These are phyloP conservation scores for Cardamine occulta DNA, from an alignment of 345 rosid genomes.

Conservation along the genomic window DNA sequence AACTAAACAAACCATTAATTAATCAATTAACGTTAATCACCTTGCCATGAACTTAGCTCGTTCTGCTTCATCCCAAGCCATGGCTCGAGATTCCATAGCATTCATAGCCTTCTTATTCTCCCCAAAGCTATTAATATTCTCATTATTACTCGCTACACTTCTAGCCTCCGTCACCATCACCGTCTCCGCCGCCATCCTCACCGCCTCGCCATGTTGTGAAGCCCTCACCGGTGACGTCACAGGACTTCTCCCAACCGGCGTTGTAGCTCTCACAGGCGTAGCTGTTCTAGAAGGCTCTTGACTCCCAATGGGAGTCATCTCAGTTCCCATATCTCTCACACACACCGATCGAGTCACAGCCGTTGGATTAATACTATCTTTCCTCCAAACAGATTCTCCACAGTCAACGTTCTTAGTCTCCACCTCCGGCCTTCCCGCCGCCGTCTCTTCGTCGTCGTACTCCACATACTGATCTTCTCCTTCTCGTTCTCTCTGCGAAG, in stretches of 20 bases:
- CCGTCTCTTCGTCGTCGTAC: conserved; percentile 44
- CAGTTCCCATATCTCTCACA: conserved; percentile 96
- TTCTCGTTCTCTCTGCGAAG: conserved; percentile 70
- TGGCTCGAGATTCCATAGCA: conserved; percentile 70
- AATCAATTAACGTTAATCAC: conserved; percentile 43
- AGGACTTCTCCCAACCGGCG: conserved; percentile 80
- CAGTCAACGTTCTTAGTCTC: conserved; percentile 84
- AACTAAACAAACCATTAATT: not conserved
- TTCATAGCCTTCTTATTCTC: conserved; percentile 45
- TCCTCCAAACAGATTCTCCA: conserved; percentile 67
- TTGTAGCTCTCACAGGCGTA: conserved; percentile 77
- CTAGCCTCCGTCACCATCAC: conserved; percentile 22
- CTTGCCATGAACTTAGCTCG: conserved; percentile 92
- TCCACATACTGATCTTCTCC: conserved; percentile 59
- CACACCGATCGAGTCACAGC: conserved; percentile 67
- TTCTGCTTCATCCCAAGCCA: conserved; percentile 96
- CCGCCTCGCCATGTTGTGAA: conserved; percentile 43
- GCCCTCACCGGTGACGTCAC: conserved; percentile 72
- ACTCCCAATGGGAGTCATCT: conserved; percentile 93
- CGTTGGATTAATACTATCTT: conserved; percentile 49
- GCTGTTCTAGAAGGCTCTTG: conserved; percentile 93
- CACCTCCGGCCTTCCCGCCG: conserved; percentile 44
- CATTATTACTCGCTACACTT: conserved; percentile 26
- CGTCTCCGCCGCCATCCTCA: conserved; percentile 20
- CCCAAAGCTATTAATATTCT: not conserved